phyloP scores from a whole-genome alignment of 169 alveolate species.

The Eimeria praecox region DNA sequence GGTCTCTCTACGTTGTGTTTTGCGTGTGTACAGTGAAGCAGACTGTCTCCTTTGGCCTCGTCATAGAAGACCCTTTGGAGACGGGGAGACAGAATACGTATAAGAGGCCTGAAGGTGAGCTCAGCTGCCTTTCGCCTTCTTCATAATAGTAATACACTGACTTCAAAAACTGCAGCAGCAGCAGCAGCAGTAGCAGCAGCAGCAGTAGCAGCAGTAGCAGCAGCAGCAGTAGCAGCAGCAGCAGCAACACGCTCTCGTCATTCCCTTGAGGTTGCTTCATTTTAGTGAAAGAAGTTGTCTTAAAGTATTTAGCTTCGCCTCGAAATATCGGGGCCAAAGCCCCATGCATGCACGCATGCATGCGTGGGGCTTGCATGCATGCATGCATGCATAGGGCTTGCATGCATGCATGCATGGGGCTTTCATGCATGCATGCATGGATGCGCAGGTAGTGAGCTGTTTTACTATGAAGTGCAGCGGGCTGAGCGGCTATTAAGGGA shows the following conservation, averaged over 20 bases:
- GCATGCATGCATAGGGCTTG: background rate
- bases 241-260: too few relatives aligned
- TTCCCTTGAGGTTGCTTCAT: background rate
- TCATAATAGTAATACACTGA: background rate
- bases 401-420: background rate
- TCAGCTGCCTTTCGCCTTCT: background rate
- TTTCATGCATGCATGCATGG: background rate
- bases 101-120: background rate
- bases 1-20: background rate
- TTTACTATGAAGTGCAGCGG: conserved; percentile 25
- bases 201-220: background rate
- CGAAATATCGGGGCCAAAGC: too few relatives aligned
- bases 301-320: background rate
- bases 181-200: background rate
- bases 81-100: background rate
- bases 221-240: background rate
- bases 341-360: background rate
- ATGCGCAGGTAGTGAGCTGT: background rate
- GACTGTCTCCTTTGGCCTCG: background rate
- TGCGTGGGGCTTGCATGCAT: background rate
- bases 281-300: background rate
- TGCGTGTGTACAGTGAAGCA: background rate
- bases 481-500: conserved; percentile 51
- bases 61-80: conserved; percentile 9
- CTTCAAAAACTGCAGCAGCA: background rate